Percentiles rank a stretch among this genome's conserved stretches.
phyloP scores from a whole-genome alignment of 352 stramenopile species.

The Phytophthora boehmeriae region DNA sequence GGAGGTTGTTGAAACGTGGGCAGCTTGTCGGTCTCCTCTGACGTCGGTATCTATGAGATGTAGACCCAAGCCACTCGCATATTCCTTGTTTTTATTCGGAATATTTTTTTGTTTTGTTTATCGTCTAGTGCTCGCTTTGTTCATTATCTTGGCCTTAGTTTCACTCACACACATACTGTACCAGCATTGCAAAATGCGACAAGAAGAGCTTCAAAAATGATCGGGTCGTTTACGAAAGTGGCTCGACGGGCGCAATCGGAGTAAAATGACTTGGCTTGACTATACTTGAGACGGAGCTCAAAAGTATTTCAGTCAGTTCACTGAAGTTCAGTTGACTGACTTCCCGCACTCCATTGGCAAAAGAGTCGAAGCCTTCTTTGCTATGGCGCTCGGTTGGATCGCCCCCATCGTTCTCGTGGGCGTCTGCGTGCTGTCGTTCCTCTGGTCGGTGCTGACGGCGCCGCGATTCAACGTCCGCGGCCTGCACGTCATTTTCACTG shows the following conservation, averaged over 20 bases:
- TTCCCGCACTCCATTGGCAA: neutral
- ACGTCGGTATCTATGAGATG: slow-evolving; percentile 54
- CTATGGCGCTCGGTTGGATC: slow-evolving; percentile 43
- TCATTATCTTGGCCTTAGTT: neutral
- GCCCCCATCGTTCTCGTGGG: slow-evolving; percentile 43
- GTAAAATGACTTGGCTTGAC: too few relatives aligned
- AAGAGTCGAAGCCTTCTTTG: neutral
- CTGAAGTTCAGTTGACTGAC: neutral
- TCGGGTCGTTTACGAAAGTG: slow-evolving; percentile 10
- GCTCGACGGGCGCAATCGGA: too few relatives aligned
- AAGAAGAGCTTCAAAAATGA: too few relatives aligned
- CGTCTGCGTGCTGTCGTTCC: slow-evolving; percentile 44
- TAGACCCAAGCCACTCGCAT: slow-evolving; percentile 18
- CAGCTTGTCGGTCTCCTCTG: slow-evolving; percentile 34
- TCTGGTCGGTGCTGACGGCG: slow-evolving; percentile 52
- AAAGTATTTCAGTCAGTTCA: too few relatives aligned
- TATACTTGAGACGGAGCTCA: too few relatives aligned
- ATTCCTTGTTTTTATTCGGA: slow-evolving; percentile 38
- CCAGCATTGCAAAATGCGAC: too few relatives aligned
- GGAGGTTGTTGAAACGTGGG: slow-evolving; percentile 26
- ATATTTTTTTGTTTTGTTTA: slow-evolving; percentile 21
- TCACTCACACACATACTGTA: too few relatives aligned
- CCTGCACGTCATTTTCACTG: slow-evolving; percentile 69
- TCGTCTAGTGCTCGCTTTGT: neutral
- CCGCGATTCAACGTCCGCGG: slow-evolving; percentile 52